phyloP scores from a whole-genome alignment of 1,284 basidiomycete genomes.

The Stygiomarasmius scandens region DNA sequence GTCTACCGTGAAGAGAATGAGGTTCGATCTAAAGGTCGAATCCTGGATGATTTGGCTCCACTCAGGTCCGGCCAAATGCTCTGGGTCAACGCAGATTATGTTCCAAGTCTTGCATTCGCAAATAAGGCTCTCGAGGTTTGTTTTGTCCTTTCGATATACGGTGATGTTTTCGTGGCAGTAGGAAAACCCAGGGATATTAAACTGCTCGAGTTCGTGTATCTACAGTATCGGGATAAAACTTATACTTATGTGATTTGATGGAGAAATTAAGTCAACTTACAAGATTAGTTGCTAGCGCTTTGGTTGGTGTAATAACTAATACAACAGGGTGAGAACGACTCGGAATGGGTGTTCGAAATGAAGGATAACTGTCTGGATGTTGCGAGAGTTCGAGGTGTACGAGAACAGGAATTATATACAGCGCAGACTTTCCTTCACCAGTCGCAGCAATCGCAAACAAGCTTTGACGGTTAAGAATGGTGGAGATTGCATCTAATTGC shows the following conservation, averaged over 20 bases:
- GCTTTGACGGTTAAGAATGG: constrained; percentile 4
- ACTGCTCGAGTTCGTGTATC: constrained; percentile 3
- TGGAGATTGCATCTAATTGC: neutral
- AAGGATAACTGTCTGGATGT: constrained; percentile 3
- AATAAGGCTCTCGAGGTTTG: constrained; percentile 8
- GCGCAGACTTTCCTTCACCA: constrained; percentile 32
- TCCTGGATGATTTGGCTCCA: constrained; percentile 10
- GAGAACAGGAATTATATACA: constrained; percentile 9
- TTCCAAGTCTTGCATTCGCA: constrained; percentile 9
- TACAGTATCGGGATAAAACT: neutral
- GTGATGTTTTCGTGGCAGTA: constrained; percentile 14
- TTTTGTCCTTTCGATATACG: neutral
- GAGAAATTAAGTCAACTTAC: too few species aligned
- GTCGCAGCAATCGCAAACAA: constrained; percentile 20
- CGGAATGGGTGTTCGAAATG: neutral
- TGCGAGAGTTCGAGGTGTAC: constrained; percentile 6
- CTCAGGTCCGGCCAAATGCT: constrained; percentile 11
- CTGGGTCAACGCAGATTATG: constrained; percentile 7
- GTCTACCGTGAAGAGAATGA: constrained; percentile 8
- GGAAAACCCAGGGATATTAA: constrained; percentile 1
- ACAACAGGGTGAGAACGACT: constrained; percentile 1
- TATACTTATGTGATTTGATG: too few species aligned
- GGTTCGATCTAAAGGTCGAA: constrained; percentile 8
- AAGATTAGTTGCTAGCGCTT: constrained; percentile 11
- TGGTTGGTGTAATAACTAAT: constrained; percentile 15